Base-by-base conservation (phyloP, 495 filamentous ascomycete genomes). In the Hypoxylon rickii region DNA sequence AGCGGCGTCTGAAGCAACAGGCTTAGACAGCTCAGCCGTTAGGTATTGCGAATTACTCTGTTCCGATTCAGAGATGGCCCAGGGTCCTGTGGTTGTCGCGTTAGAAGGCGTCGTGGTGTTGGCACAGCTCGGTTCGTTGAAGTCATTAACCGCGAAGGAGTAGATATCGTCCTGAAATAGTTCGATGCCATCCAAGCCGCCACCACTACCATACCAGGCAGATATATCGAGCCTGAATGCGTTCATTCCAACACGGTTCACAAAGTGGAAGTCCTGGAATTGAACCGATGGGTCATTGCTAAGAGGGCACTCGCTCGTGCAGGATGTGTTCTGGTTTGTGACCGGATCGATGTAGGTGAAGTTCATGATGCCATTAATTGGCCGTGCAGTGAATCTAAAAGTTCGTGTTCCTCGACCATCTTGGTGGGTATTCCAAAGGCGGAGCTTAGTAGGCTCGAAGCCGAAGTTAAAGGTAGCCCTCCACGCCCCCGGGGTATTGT, bases 321-420 rank as follows among this genome's bases (percentile, higher is more conserved):
- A 98, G 40, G 75, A 80, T 21, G 73, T 73, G 34, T 86, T 83
- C 24, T 83, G 72, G 1, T 83, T 81, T 0, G 87, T 86, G 1
- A 72, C 78, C 0, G 88, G 83, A 66, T 96, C 90, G 38, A 82
- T 87, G 58, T 91, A 97, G 31, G 92, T 96, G 58, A 98, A 80
- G 69, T 97, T 97, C 89, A 97, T 90, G 66, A 97, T 96, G 24
- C 95, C 95, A 63, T 87, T 86, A 61, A 91, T 83, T 3, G 91
- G 90, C 22, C 91, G 71, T 15, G 89, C 86, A 21, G 89, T 89
- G 64, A 90, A 92, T 29, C 90, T 82, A 75, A 89, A 98, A 12
- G 83, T 83, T 70, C 88, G 86, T 6, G 94, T 97, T 21, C 94
- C 93, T 48, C 92, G 83, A 44, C 89, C 91, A 68, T 91, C 85